phyloP scores from a whole-genome alignment of 139 green algal species.

The Chlamydomonas applanata region DNA sequence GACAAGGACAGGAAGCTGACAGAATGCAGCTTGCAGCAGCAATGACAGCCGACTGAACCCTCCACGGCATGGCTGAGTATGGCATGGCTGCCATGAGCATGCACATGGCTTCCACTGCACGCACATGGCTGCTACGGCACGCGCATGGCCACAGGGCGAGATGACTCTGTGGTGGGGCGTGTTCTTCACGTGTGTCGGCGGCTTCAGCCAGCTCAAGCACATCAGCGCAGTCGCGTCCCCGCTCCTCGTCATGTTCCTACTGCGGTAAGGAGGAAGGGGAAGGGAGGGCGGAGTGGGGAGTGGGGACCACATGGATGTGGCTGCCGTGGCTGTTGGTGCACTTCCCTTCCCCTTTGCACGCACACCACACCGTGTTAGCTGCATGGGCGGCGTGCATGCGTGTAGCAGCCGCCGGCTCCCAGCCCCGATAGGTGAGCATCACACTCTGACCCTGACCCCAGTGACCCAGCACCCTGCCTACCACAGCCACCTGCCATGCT shows the following conservation, averaged over 20 bases:
- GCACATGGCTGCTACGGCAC: not conserved
- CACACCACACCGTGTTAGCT: no score
- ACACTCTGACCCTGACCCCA: no score
- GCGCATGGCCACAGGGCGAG: not conserved
- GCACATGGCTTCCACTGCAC: not conserved
- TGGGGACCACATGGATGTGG: not conserved
- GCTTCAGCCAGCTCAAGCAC: slow-evolving; percentile 39
- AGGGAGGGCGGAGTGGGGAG: not conserved
- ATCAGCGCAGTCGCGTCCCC: slow-evolving; percentile 54
- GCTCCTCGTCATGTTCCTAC: slow-evolving; percentile 66
- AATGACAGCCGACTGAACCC: no score
- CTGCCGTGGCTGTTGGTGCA: not conserved
- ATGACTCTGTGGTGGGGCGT: slow-evolving; percentile 56
- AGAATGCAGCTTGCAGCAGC: no score
- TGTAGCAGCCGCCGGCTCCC: no score
- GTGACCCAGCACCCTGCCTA: no score
- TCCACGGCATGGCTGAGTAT: no score
- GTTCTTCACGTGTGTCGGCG: slow-evolving; percentile 47
- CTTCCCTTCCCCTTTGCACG: no score
- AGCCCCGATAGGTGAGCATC: no score
- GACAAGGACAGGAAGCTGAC: no score
- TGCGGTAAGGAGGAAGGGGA: slow-evolving; percentile 25
- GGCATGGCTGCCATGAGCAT: not conserved
- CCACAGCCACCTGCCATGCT: no score
- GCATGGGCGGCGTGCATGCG: no score